phyloP scores from a whole-genome alignment of 805 yeast genomes.

The Ogataea glucozyma region DNA sequence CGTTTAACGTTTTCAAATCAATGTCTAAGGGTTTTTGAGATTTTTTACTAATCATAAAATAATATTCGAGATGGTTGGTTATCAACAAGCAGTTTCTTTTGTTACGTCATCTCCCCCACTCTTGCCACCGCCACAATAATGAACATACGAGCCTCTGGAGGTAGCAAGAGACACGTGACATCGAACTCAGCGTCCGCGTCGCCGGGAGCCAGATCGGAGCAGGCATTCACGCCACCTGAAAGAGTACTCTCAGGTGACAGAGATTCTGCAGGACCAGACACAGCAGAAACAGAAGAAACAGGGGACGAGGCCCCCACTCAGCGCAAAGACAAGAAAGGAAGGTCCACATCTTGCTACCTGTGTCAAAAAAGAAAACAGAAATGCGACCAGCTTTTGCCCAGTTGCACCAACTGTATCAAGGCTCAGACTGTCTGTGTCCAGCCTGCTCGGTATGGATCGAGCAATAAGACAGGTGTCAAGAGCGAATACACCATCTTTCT shows the following conservation, averaged over 20 bases:
- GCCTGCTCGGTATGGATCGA: conserved; percentile 56
- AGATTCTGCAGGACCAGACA: neutral
- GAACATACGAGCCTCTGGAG: conserved; percentile 2
- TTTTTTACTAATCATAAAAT: neutral
- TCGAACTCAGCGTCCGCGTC: neutral
- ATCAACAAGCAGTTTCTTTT: too few relatives aligned
- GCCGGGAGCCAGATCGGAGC: conserved; percentile 3
- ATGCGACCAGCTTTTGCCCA: conserved; percentile 65
- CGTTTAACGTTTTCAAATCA: conserved; percentile 4
- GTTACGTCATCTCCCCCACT: too few relatives aligned
- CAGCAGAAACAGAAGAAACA: neutral
- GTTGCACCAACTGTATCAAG: conserved; percentile 65
- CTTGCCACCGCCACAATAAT: too few relatives aligned
- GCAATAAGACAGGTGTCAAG: conserved; percentile 41
- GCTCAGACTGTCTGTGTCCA: conserved; percentile 63
- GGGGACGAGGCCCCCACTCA: conserved; percentile 2
- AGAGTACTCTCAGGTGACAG: too few relatives aligned
- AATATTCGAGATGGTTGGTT: too few relatives aligned
- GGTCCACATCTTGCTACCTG: conserved; percentile 56
- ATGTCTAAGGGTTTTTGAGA: neutral
- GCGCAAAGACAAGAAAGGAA: conserved; percentile 47
- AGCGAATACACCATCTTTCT: conserved; percentile 59
- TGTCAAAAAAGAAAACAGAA: conserved; percentile 62
- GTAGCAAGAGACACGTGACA: neutral
- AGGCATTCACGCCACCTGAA: neutral